Base-by-base conservation (phyloP, 495 filamentous ascomycete species). In the Podospora bellae-mahoneyi region DNA sequence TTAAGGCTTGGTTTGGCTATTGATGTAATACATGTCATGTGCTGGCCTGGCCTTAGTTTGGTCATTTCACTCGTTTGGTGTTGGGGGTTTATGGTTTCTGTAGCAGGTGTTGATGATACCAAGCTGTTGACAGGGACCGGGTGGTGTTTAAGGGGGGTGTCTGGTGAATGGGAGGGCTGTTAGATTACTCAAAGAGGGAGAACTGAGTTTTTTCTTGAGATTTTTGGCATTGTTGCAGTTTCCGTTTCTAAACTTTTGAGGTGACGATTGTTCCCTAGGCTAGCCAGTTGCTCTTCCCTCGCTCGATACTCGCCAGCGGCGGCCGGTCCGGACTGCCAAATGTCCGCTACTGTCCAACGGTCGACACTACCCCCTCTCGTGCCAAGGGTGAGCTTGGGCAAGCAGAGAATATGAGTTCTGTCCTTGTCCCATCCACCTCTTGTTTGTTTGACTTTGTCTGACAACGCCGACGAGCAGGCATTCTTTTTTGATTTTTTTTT, bases 51-150 rank as follows among this genome's bases (percentile, higher is more conserved):
- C 18, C 28, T 63, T n/a, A 13, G n/a, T 63, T 63, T 63, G 32
- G 61, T 48, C 61, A 48, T 63, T 4, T 48, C 61, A 48, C 30
- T 63, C 61, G 61, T 63, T 63, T 63, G 9, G 32, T 16, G 15
- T 48, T 32, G 39, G 39, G 13, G 2, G 0, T 18, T 48, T 16
- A 48, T 48, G 13, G 39, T 48, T 39, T 16, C 39, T 48, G 39
- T 48, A 48, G 39, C 39, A 48, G 7, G 39, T 48, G 39, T 48
- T 48, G 13, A 3, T 48, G 39, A 48, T 48, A 48, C 39, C 39
- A 48, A 13, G 15, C 39, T 48, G 39, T 48, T 16, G 6, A 48
- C 6, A 48, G 39, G 39, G 39, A 3, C 13, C 39, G 1, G 23
- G 23, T 23, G 23, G 23, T 23, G 23, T 23, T 23, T 23, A 23